Evolutionary conservation across 352 stramenopile genomes (phyloP).

Genomic region (Pythium dissimile): DNA sequence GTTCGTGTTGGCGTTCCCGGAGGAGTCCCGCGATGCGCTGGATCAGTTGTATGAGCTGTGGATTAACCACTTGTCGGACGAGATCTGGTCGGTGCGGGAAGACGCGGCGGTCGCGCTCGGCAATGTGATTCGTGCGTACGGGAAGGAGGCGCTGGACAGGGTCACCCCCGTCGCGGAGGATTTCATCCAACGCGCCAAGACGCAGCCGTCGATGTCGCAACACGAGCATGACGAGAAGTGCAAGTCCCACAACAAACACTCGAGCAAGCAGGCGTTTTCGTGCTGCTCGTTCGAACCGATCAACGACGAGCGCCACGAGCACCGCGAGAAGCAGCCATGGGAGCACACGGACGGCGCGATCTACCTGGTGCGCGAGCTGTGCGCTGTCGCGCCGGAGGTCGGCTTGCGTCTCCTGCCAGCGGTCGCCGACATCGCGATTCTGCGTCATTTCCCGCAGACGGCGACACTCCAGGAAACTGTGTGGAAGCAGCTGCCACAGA

Average conservation of each 20-base stretch:
- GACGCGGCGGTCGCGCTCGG: constrained; percentile 93
- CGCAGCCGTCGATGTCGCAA: constrained; percentile 90
- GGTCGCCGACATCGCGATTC: constrained; percentile 68
- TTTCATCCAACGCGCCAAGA: constrained; percentile 83
- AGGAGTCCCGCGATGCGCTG: constrained; percentile 87
- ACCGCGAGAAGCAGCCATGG: constrained; percentile 91
- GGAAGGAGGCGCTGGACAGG: constrained; percentile 68
- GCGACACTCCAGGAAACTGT: constrained; percentile 76
- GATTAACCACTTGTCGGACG: constrained; percentile 95
- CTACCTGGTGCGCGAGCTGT: constrained; percentile 95
- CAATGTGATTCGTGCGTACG: constrained; percentile 92
- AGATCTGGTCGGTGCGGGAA: constrained; percentile 97
- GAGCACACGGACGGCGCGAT: constrained; percentile 94
- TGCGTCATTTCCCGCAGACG: constrained; percentile 75
- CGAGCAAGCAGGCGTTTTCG: constrained; percentile 92
- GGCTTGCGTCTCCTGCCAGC: constrained; percentile 49
- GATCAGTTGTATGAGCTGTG: constrained; percentile 86
- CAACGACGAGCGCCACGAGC: constrained; percentile 80
- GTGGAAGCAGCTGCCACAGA: constrained; percentile 79
- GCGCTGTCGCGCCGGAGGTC: constrained; percentile 45
- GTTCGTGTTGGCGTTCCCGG: constrained; percentile 76
- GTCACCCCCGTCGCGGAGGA: constrained; percentile 65
- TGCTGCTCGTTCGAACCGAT: constrained; percentile 95
- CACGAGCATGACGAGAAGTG: constrained; percentile 91
- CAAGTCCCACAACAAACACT: constrained; percentile 90